Base-by-base conservation (phyloP, 202 grass and related monocot species). In the Carex arenaria region DNA sequence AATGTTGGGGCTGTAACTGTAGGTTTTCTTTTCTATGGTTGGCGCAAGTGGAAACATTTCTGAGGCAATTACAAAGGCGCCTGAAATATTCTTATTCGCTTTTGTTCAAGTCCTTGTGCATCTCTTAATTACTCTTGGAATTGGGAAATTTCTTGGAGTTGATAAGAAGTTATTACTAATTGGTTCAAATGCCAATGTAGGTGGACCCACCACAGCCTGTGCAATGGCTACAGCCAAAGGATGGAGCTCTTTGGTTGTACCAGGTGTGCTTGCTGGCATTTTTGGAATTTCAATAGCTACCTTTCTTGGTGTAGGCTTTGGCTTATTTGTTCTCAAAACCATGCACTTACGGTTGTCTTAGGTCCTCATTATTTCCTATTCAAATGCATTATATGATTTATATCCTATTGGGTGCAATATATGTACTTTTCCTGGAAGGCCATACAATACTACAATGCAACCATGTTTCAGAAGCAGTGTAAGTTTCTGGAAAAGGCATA, bases 11-110 rank as follows among this genome's bases (percentile, higher is more conserved):
- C 7, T 18, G 43, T 70, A 45, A 70, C 8, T 34, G 54, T 85
- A 94, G 87, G 90, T 93, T 36, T 97, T 91, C 89, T 97, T 97
- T 54, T 67, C 85, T 43, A 90, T 97, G 22, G 89, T 91, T 42
- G 91, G 94, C n/a, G 91, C 94, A 36, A 93, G 81, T 38, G 91
- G 94, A 7, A 97, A 90, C 82, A 85, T 93, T 81, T 75, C 53
- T 72, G 91, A 92, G 19, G 94, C 93, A 66, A 90, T 97, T 73
- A 78, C 85, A 75, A 92, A 88, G 30, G 88, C 91, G 3, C 94
- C 89, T 0, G 40, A 85, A 83, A 94, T 90, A 55, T 90, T 91
- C 19, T 86, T 85, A 5, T 90, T 94, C 40, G 90, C 88, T 4
- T 89, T 85, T 8, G 79, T 94, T 74, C 90, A 94, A 78, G 89